Base-by-base conservation (phyloP, 2,329 filamentous ascomycete genomes). In the Aaosphaeria arxii region DNA sequence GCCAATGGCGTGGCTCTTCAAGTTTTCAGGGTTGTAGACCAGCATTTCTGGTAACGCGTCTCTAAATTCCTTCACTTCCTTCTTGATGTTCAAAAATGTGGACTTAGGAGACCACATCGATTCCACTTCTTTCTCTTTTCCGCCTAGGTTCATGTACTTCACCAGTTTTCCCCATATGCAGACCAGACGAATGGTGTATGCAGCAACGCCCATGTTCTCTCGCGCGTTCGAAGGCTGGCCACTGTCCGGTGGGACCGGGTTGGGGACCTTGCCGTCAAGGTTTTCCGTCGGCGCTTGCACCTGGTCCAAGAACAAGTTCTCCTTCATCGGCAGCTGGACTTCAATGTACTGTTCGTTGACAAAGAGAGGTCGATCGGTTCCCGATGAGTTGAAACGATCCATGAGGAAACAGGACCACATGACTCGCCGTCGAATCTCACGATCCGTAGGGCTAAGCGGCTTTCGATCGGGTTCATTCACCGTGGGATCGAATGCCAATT, bases 401-500 rank as follows among this genome's bases (percentile, higher is more conserved):
- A 97, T 96, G 48, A 96, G 71, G 63, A 96, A 96, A 66, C 92
- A 97, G 9, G 91, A 89, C 94, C 94, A 99, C 92, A 99, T 97
- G 2, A 91, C 94, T 48, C 94, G 83, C 57, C 94, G 79, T 51
- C 94, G 82, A 46, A 97, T 96, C 68, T 99, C 94, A 30, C 90
- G 86, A 67, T 97, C 94, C 11, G 91, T 90, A 58, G 94, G 94
- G 64, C 90, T 96, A 45, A 94, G 79, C 53, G 87, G 83, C 2
- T 80, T 78, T 9, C 80, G 77, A 35, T 75, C 74, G 17, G 80
- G 78, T 38, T 81, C 81, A n/a, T 79, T 76, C n/a, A 80, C 80
- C 33, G 83, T 72, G 0, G 89, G 88, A 57, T 95, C 90, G 61
- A 88, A 84, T 53, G 95, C 90, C 30, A 96, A 79, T 67, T 97